Evolutionary conservation across 768 basidiomycete species (phyloP), one percentile per base, ranked within the genome.

Genomic region (Hericium alpestre): DNA sequence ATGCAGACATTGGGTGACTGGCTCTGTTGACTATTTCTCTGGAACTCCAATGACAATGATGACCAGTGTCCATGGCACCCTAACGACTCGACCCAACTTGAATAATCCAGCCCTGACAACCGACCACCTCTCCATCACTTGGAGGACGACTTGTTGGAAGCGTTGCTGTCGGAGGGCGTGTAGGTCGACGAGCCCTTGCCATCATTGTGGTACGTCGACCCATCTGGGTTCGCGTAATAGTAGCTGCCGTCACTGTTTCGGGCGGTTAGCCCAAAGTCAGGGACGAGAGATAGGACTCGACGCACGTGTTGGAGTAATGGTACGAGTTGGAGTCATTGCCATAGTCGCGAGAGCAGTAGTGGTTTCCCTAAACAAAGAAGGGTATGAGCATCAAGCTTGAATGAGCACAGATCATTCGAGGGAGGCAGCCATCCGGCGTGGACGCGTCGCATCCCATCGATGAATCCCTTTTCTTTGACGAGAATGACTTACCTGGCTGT

Each of bases 291-390:
- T n/a, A 20, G 37, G 4, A 23, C 3, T 13, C 16, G 37, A 40
- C 52, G 11, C 5, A 53, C 52, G 15, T 53, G 52, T 53, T 53
- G 39, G 52, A 38, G 37, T 53, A 53, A 20, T 53, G 52, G 38
- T 53, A 53, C 18, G 52, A 27, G 39, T 53, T 53, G 12, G 52
- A 53, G 5, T 13, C 52, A 23, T 53, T 53, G 5, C 52, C 52
- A 11, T 53, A 53, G 39, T 53, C 52, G 52, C 52, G 52, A 38
- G 52, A 53, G 39, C 52, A 53, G 52, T 53, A 53, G 39, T 53
- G 52, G 20, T 53, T 53, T 5, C 52, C 52, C 52, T 53, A 22
- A 15, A 10, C 3, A 15, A 18, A 11, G 22, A 38, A 9, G 9
- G 20, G 2, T 8, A 25, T 51, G 8, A 32, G 25, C 23, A 10